Base-by-base conservation (phyloP, 1,284 basidiomycete species). In the Takashimella tepidaria region DNA sequence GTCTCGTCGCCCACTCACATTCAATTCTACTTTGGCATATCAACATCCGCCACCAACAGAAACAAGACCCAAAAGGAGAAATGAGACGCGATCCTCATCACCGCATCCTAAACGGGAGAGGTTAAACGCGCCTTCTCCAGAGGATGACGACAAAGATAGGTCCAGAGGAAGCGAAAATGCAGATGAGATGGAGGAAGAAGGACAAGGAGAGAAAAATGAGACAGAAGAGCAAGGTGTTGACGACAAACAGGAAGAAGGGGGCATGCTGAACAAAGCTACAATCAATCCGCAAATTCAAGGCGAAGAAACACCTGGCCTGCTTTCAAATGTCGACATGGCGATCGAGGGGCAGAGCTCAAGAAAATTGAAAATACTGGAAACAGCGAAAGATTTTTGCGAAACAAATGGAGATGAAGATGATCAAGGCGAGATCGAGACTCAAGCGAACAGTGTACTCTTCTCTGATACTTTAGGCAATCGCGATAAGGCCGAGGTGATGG, bases 101-200 rank as follows among this genome's bases (percentile, higher is more conserved):
- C 31, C 31, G 16, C 31, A 16, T 8, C 8, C 10, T 37, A 37
- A 37, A 16, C 31, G 31, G 31, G 10, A 37, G 16, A 37, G 31
- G 31, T 16, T 37, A 16, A 16, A 8, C 31, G 31, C 31, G 8
- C 31, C 31, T 8, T 37, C 31, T 37, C 31, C 31, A 16, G 31
- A 37, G 16, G 31, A 37, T 16, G 48, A 48, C 31, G 58, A 59
- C 3, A 47, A 57, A 27, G 37, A 47, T 12, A 50, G 48, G 24
- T 37, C 31, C 10, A 37, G 20, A 42, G 23, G 27, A 47, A 11
- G 48, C 53, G 45, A 44, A 31, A 48, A 47, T 19, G 22, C 20
- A 51, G 20, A 56, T 45, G 40, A 46, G 52, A 23, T 56, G 51
- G 43, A 47, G 65, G n/a, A 51, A 51, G 37, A 58, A 63, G 46